Evolutionary conservation across 768 basidiomycete species (phyloP).

Genomic region (Udeniomyces megalosporus): DNA sequence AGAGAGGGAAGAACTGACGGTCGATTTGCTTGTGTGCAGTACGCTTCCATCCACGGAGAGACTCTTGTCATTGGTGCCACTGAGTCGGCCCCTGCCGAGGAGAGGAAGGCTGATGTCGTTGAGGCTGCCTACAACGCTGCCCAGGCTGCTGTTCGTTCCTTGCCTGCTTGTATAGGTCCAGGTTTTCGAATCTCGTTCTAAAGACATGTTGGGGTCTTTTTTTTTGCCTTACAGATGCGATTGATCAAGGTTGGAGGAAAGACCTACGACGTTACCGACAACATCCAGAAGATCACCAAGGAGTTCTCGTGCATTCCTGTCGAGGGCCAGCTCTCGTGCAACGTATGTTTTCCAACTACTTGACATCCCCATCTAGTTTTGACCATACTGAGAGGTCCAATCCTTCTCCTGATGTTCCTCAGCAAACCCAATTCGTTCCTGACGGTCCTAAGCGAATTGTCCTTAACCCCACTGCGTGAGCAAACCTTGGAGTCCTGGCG

Average conservation of each 20-base stretch:
- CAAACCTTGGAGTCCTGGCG: too few species aligned
- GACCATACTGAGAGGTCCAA: too few species aligned
- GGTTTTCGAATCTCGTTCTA: too few species aligned
- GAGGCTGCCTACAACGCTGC: constrained; percentile 88
- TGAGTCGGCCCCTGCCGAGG: constrained; percentile 56
- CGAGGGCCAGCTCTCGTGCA: constrained; percentile 46
- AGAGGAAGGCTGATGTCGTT: constrained; percentile 73
- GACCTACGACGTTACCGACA: constrained; percentile 88
- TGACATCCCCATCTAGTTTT: too few species aligned
- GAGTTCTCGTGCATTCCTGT: constrained; percentile 66
- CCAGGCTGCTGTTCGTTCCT: constrained; percentile 45
- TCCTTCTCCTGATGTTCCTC: constrained; percentile 22
- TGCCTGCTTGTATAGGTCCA: not conserved
- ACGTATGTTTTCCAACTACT: constrained; percentile 1
- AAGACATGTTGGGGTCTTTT: too few species aligned
- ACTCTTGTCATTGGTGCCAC: constrained; percentile 77
- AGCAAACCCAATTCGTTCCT: constrained; percentile 83
- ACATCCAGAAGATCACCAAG: constrained; percentile 52
- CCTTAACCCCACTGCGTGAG: constrained; percentile 57
- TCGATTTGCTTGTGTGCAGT: constrained; percentile 26
- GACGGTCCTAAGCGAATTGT: constrained; percentile 95
- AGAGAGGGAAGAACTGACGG: not conserved
- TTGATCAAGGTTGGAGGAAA: constrained; percentile 79
- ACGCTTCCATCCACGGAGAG: constrained; percentile 82
- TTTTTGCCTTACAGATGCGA: constrained; percentile 40